Evolutionary conservation across 2,329 filamentous ascomycete species (phyloP).

Genomic region (Geosmithia morbida): DNA sequence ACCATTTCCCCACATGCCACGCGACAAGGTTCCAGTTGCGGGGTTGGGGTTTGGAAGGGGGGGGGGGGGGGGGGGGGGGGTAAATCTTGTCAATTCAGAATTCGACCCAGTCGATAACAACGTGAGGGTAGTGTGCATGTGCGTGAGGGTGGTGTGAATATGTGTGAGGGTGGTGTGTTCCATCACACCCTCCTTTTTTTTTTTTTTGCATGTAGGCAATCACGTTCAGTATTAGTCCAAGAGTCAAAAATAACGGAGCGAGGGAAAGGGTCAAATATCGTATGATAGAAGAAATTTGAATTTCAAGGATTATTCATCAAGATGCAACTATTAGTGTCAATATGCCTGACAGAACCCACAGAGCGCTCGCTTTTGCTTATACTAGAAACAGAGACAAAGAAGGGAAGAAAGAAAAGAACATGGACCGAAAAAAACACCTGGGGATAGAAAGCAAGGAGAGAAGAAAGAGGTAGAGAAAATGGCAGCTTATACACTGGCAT

Average conservation of each 20-base stretch:
- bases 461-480: slow-evolving; percentile 10
- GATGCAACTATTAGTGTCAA: not conserved
- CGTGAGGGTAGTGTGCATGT: too few relatives aligned
- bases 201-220: too few relatives aligned
- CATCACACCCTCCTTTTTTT: not conserved
- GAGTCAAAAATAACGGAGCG: not conserved
- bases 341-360: not conserved
- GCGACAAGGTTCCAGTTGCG: not conserved
- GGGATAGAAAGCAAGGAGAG: not conserved
- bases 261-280: not conserved
- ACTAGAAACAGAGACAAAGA: not conserved
- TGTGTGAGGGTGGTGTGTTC: not conserved
- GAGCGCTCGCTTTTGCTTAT: not conserved
- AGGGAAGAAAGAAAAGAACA: not conserved
- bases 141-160: not conserved
- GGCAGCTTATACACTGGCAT: slow-evolving; percentile 2
- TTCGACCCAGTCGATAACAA: not conserved
- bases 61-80: too few relatives aligned
- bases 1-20: not conserved
- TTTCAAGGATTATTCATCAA: not conserved
- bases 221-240: not conserved
- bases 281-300: not conserved
- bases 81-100: too few relatives aligned
- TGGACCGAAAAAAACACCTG: not conserved
- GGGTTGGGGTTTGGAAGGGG: too few relatives aligned